Evolutionary conservation across 805 yeast species (phyloP).

Genomic region (Metschnikowia rubicola): DNA sequence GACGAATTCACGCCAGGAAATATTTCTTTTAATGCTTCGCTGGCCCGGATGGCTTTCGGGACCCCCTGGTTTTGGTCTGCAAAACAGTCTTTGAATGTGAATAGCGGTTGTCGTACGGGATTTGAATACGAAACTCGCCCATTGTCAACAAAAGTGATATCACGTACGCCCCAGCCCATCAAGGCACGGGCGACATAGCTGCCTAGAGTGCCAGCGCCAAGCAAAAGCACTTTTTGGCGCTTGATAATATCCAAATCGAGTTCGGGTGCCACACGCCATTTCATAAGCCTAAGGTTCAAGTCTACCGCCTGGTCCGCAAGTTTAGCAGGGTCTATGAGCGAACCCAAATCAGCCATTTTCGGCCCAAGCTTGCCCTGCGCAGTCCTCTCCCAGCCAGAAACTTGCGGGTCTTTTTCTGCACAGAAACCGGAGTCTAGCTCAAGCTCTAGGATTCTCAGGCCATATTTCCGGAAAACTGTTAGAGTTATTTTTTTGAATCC

Average conservation of each 20-base stretch:
- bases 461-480: conserved; percentile 24
- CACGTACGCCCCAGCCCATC: conserved; percentile 91
- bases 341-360: conserved; percentile 75
- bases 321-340: conserved; percentile 74
- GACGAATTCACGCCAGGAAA: conserved; percentile 71
- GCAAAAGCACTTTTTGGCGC: conserved; percentile 59
- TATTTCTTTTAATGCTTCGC: conserved; percentile 62
- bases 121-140: conserved; percentile 88
- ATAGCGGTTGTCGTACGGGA: conserved; percentile 93
- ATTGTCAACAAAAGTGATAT: conserved; percentile 84
- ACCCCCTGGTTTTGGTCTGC: conserved; percentile 59
- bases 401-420: conserved; percentile 31
- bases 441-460: conserved; percentile 18
- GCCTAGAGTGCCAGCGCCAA: conserved; percentile 98
- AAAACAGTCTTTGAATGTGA: conserved; percentile 74
- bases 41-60: conserved; percentile 77
- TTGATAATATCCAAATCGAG: conserved; percentile 66
- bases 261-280: conserved; percentile 91
- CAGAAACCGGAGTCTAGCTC: conserved; percentile 11
- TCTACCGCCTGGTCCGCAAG: conserved; percentile 91
- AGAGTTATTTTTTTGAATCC: conserved; percentile 23
- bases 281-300: conserved; percentile 86
- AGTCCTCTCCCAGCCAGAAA: conserved; percentile 91
- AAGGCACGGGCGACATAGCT: conserved; percentile 83
- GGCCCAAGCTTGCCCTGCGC: conserved; percentile 71